Base-by-base conservation (phyloP, 2,329 filamentous ascomycete genomes). In the Coniochaeta ligniaria region DNA sequence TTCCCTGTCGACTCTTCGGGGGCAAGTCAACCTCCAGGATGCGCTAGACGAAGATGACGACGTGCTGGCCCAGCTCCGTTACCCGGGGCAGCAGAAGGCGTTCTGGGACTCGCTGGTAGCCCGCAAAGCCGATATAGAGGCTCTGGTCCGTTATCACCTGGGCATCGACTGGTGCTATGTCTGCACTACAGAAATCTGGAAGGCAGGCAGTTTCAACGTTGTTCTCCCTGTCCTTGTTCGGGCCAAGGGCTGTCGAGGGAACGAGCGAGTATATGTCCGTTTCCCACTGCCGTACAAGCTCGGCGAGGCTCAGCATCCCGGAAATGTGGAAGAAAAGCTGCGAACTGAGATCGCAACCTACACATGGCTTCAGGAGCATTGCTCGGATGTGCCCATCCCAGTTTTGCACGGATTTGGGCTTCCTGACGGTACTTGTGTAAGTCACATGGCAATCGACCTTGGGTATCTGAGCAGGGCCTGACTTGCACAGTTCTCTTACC, bases 291-390 rank as follows among this genome's bases (percentile, higher is more conserved):
- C 55, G 4, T 57, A 57, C n/a, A 41, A 16, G 33, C 24, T 57
- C 24, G 35, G 55, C 20, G 55, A 57, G 22, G 35, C 31, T 5
- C 5, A 36, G 3, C 3, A 4, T 9, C 64, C 66, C 5, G 70
- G 71, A 45, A 72, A 65, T 1, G 61, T 73, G 17, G 68, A 74
- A 50, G 70, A 73, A 60, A 74, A 74, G 63, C 56, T 73, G 28
- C 63, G 70, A 54, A 71, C 65, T 55, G 70, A 74, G 64, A 69
- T 70, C 7, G 71, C 67, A 62, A 66, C 66, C 28, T 73, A 73
- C 60, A 62, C 64, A 9, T 73, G 69, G 71, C 69, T 75, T 58
- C 66, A 72, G 60, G 59, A 71, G 38, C 22, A 67, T 52, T 74
- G 66, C 61, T 60, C 66, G 33, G 61, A 71, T 56, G 65, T 72